Evolutionary conservation across 257 asterid species (phyloP).

Genomic region (Paraleonurus japonicus): DNA sequence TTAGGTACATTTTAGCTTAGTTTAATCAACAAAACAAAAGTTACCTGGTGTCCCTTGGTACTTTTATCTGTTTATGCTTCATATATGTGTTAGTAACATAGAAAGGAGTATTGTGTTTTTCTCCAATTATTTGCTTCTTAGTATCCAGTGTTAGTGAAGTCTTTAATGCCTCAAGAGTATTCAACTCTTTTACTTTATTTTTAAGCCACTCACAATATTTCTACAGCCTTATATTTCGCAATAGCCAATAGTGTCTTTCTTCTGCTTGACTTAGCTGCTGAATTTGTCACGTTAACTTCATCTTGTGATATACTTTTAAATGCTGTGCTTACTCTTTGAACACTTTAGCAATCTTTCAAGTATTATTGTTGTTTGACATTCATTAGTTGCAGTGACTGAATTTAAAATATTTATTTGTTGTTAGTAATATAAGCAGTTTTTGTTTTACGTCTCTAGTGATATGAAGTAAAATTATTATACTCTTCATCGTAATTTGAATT

Average conservation of each 20-base stretch:
- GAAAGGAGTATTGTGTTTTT: not conserved
- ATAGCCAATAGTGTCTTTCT: not conserved
- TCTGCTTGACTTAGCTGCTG: conserved; percentile 1
- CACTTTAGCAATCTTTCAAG: not conserved
- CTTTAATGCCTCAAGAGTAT: not conserved
- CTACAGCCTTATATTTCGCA: not conserved
- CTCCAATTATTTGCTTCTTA: not conserved
- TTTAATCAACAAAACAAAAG: not conserved
- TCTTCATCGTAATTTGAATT: not conserved
- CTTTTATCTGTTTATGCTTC: not conserved
- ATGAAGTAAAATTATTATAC: not conserved
- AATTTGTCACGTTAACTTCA: not conserved
- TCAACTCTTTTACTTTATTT: not conserved
- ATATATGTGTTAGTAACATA: not conserved
- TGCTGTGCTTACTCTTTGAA: not conserved
- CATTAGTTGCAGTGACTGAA: not conserved
- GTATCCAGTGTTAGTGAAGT: not conserved
- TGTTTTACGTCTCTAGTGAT: not conserved
- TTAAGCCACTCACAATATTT: not conserved
- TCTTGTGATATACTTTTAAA: not conserved
- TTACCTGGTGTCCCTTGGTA: not conserved
- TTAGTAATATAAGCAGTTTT: not conserved
- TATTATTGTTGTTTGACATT: not conserved
- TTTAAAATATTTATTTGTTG: not conserved
- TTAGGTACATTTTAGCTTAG: not conserved